These are phyloP conservation scores for Thyridium curvatum DNA, from an alignment of 2,329 filamentous ascomycete genomes.

Conservation along the genomic window DNA sequence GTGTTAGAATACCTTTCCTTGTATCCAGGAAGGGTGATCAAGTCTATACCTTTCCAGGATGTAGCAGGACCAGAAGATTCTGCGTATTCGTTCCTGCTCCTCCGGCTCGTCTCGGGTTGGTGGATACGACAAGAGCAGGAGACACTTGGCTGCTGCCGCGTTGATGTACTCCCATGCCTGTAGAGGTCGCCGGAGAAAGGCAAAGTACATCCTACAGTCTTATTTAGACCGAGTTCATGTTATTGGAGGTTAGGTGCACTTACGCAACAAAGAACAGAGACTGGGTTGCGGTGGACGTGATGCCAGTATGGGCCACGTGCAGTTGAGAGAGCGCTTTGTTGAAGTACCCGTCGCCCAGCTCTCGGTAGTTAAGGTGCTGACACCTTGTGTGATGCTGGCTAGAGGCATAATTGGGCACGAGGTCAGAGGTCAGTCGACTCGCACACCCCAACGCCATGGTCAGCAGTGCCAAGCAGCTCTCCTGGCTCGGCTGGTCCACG, in stretches of 20 bases:
- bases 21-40: neutral
- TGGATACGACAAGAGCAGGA: constrained; percentile 37
- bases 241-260: constrained; percentile 9
- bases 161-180: constrained; percentile 47
- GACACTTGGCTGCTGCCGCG: constrained; percentile 41
- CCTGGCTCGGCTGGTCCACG: constrained; percentile 8
- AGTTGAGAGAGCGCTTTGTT: constrained; percentile 38
- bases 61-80: constrained; percentile 50
- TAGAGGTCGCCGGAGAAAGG: constrained; percentile 40
- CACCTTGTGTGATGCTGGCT: no score
- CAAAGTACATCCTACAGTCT: constrained; percentile 35
- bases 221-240: neutral
- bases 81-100: constrained; percentile 38
- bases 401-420: no score
- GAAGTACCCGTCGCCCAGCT: constrained; percentile 36
- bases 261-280: constrained; percentile 45
- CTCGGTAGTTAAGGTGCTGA: constrained; percentile 8
- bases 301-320: constrained; percentile 37
- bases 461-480: constrained; percentile 6
- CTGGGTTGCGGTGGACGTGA: constrained; percentile 38
- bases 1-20: neutral
- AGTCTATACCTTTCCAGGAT: constrained; percentile 39
- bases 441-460: constrained; percentile 12
- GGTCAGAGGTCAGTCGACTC: neutral
- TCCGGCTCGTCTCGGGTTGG: constrained; percentile 15